These are phyloP conservation scores for Lipomyces sp. DNA, from an alignment of 805 yeast species.

Conservation along the genomic window DNA sequence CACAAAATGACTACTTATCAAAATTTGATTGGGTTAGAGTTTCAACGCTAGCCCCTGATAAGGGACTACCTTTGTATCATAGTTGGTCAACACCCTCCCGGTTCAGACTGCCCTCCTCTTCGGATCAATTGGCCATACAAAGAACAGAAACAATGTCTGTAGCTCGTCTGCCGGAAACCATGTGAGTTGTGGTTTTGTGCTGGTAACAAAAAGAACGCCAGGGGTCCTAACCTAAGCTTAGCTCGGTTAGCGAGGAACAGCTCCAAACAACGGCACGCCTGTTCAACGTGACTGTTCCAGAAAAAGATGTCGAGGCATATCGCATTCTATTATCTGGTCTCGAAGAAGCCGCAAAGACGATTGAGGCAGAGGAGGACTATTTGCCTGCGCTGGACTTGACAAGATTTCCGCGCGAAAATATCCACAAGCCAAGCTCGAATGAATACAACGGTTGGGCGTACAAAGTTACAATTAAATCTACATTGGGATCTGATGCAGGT, in stretches of 20 bases:
- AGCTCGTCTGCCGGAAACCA: constrained; percentile 16
- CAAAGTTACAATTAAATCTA: constrained; percentile 43
- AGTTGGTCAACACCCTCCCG: not conserved
- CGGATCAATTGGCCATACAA: no score
- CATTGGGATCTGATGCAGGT: constrained; percentile 34
- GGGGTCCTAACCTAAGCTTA: not conserved
- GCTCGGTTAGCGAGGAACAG: constrained; percentile 29
- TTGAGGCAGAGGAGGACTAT: constrained; percentile 41
- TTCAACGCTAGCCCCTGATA: not conserved
- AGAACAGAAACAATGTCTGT: constrained; percentile 19
- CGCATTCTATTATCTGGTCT: constrained; percentile 28
- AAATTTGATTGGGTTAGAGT: not conserved
- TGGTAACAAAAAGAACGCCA: not conserved
- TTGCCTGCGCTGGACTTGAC: constrained; percentile 43
- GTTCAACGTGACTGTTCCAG: constrained; percentile 27
- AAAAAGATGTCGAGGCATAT: constrained; percentile 28
- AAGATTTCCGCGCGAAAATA: constrained; percentile 46
- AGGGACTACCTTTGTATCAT: not conserved
- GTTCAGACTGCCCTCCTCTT: not conserved
- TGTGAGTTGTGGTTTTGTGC: constrained; percentile 7
- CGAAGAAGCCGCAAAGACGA: constrained; percentile 28
- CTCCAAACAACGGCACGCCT: constrained; percentile 19
- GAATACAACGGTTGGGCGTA: constrained; percentile 47
- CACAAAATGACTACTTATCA: no score
- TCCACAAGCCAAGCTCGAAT: constrained; percentile 43